These are phyloP conservation scores for Solanum etuberosum DNA, from an alignment of 257 asterid species.

Conservation along the genomic window DNA sequence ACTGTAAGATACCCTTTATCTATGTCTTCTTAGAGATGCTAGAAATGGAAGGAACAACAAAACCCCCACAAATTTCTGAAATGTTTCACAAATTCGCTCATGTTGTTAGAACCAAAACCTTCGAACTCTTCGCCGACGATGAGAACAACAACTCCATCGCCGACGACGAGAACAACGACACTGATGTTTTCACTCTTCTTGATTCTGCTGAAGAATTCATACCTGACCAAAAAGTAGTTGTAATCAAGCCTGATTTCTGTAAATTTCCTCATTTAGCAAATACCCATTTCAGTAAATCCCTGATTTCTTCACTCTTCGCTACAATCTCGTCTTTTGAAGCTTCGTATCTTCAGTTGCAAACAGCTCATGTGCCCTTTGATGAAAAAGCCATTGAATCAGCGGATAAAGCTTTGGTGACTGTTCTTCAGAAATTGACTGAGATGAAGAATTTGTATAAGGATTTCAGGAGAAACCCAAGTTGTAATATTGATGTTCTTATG, in stretches of 20 bases:
- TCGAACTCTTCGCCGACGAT: constrained; percentile 71
- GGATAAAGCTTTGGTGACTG: constrained; percentile 54
- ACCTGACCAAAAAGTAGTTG: constrained; percentile 82
- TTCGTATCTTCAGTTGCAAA: constrained; percentile 73
- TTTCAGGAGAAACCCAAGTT: constrained; percentile 18
- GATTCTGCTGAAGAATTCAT: constrained; percentile 86
- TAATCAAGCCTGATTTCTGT: constrained; percentile 57
- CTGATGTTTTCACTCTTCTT: constrained; percentile 39
- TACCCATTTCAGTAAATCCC: constrained; percentile 24
- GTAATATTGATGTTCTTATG: constrained; percentile 38
- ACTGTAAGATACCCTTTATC: not conserved
- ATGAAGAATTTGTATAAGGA: constrained; percentile 46
- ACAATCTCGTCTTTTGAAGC: constrained; percentile 80
- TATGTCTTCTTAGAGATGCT: constrained; percentile 27
- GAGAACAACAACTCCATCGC: constrained; percentile 3
- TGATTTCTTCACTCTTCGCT: constrained; percentile 62
- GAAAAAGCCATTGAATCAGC: constrained; percentile 49
- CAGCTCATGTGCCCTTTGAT: constrained; percentile 91
- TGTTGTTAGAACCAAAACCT: constrained; percentile 80
- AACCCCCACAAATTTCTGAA: constrained; percentile 66
- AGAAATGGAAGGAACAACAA: constrained; percentile 52
- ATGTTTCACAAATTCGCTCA: constrained; percentile 90
- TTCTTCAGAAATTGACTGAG: constrained; percentile 59
- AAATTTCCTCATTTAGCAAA: not conserved
- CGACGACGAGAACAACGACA: constrained; percentile 3